These are phyloP conservation scores for Coniferiporia weirii DNA, from an alignment of 1,284 basidiomycete species.

Conservation along the genomic window DNA sequence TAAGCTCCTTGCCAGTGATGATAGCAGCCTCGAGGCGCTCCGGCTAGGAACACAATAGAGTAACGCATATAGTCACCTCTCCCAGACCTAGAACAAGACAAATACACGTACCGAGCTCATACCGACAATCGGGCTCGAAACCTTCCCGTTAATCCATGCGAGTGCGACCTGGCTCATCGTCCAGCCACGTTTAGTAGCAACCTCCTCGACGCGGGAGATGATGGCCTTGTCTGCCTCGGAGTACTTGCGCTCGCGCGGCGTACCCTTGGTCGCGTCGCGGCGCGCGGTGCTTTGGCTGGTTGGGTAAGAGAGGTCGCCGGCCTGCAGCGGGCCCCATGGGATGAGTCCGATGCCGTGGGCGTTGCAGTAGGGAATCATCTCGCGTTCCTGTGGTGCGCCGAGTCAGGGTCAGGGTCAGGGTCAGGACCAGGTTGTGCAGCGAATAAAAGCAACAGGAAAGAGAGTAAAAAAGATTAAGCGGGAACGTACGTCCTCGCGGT, in stretches of 20 bases:
- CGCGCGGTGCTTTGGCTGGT: slow-evolving; percentile 27
- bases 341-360: slow-evolving; percentile 42
- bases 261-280: slow-evolving; percentile 23
- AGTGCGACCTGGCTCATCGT: slow-evolving; percentile 40
- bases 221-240: slow-evolving; percentile 31
- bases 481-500: slow-evolving; percentile 34
- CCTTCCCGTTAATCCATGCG: slow-evolving; percentile 34
- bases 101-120: background rate
- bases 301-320: slow-evolving; percentile 37
- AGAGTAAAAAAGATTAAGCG: background rate
- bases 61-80: too few relatives aligned
- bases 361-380: slow-evolving; percentile 43
- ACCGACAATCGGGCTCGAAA: slow-evolving; percentile 38
- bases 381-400: slow-evolving; percentile 32
- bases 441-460: too few relatives aligned
- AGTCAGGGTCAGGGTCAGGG: too few relatives aligned
- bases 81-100: background rate
- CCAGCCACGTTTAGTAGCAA: slow-evolving; percentile 33
- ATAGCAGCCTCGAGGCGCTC: background rate
- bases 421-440: too few relatives aligned
- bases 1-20: slow-evolving; percentile 4
- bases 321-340: slow-evolving; percentile 34
- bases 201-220: slow-evolving; percentile 37
- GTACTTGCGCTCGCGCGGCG: slow-evolving; percentile 25
- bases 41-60: background rate